Percentiles rank a stretch among this genome's conserved stretches.
phyloP scores from a whole-genome alignment of 2,329 filamentous ascomycete species.

The Ophiobolus disseminans region DNA sequence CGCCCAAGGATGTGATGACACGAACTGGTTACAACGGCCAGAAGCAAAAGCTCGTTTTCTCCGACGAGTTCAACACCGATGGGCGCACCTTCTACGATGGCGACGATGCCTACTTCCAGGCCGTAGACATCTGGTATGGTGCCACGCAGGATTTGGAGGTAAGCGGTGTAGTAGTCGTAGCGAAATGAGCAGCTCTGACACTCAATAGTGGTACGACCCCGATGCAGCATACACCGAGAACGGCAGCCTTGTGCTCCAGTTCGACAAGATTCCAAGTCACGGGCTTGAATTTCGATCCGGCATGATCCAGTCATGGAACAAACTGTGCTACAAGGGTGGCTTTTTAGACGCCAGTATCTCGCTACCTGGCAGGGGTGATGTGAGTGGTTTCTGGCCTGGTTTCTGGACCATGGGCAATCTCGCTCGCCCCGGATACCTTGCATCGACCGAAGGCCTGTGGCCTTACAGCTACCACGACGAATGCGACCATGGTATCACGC shows the following conservation, averaged over 20 bases:
- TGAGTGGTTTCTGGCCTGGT: conserved; percentile 75
- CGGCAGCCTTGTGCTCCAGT: conserved; percentile 68
- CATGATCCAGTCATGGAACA: conserved; percentile 79
- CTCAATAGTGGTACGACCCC: conserved; percentile 70
- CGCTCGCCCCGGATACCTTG: conserved; percentile 71
- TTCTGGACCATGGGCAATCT: conserved; percentile 80
- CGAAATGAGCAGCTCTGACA: conserved; percentile 11
- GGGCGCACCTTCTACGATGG: conserved; percentile 74
- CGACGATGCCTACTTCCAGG: conserved; percentile 73
- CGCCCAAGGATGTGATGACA: conserved; percentile 63
- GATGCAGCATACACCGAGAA: conserved; percentile 69
- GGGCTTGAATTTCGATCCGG: conserved; percentile 71
- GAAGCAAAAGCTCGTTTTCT: conserved; percentile 71
- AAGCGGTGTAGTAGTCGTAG: conserved; percentile 18
- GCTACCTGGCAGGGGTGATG: conserved; percentile 70
- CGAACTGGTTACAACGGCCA: conserved; percentile 66
- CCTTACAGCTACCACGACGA: conserved; percentile 74
- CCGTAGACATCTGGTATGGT: conserved; percentile 74
- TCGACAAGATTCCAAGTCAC: conserved; percentile 71
- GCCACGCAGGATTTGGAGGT: conserved; percentile 73
- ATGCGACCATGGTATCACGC: conserved; percentile 74
- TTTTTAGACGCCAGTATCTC: conserved; percentile 74
- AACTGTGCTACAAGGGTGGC: conserved; percentile 75
- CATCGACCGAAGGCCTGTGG: conserved; percentile 76
- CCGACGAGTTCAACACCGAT: conserved; percentile 73